Conservation (phyloP, 2,329 filamentous ascomycete genomes). For the Ophiostoma australiae region DNA sequence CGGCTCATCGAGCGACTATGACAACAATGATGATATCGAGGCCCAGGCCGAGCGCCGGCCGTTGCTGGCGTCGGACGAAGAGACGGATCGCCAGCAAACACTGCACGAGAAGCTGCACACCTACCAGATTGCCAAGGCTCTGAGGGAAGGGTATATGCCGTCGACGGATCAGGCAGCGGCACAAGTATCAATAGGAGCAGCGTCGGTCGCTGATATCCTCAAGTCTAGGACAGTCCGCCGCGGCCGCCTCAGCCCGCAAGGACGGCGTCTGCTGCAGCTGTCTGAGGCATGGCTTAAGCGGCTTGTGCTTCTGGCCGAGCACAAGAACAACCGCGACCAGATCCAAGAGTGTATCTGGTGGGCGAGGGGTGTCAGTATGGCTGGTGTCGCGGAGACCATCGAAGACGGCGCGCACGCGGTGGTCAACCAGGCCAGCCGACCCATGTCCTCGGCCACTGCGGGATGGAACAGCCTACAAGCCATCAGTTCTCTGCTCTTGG, state of each 20-base stretch:
- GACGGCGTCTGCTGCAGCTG: slow-evolving; percentile 66
- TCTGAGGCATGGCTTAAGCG: slow-evolving; percentile 68
- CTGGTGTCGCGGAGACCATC: slow-evolving; percentile 53
- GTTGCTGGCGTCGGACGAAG: slow-evolving; percentile 45
- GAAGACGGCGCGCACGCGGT: not conserved
- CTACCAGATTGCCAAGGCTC: slow-evolving; percentile 83
- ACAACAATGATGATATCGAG: slow-evolving; percentile 17
- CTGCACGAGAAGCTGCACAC: slow-evolving; percentile 87
- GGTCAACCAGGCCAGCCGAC: not conserved
- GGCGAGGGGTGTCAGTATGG: slow-evolving; percentile 58
- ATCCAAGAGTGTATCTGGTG: slow-evolving; percentile 92
- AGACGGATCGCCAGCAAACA: slow-evolving; percentile 69
- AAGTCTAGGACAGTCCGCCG: not conserved
- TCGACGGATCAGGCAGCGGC: slow-evolving; percentile 78
- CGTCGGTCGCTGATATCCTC: slow-evolving; percentile 42
- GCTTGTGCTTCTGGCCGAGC: slow-evolving; percentile 67
- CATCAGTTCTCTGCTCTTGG: slow-evolving; percentile 75
- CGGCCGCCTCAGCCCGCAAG: slow-evolving; percentile 72
- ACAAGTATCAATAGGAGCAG: slow-evolving; percentile 55
- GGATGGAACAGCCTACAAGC: slow-evolving; percentile 62
- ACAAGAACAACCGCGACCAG: slow-evolving; percentile 81
- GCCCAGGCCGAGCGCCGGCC: slow-evolving; percentile 18
- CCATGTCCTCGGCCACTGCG: slow-evolving; percentile 66
- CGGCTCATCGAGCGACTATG: slow-evolving; percentile 15
- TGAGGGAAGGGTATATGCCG: slow-evolving; percentile 83